Evolutionary conservation across 257 asterid species (phyloP), one percentile per base, ranked within the genome.

Genomic region (Penstemon eatonii): DNA sequence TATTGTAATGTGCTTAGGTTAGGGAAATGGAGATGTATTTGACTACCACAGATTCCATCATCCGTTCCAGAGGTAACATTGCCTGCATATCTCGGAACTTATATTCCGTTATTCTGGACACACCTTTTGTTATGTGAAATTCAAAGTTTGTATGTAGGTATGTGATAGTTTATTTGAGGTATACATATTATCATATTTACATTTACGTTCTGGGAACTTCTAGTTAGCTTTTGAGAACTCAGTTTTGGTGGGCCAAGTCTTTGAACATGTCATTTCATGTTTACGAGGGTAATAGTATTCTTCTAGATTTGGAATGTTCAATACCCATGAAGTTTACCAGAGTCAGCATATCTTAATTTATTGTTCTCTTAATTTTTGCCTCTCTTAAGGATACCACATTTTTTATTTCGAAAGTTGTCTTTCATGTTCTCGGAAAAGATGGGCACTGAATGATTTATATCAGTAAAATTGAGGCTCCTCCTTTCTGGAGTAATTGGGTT

Each of bases 21-120:
- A 81, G 74, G 85, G 98, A 86, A 75, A 88, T 92, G 98, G 95
- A 82, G 73, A 85, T 90, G 91, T 90, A 92, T 81, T 83, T 92
- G 90, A 92, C 97, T 38, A 86, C 95, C 65, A 82, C 95, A 5
- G 97, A 90, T 68, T 79, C 66, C 77, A 82, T 71, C 72, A 77
- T 85, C 72, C 97, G 97, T 42, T 76, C 91, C 3, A 86, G 96
- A 85, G 98, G 98, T 92, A 82, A 3, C 7, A 13, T 56, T 41
- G 54, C 57, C 25, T n/a, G 8, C 3, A 46, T 63, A n/a, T 40
- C 40, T 33, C 7, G 8, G 51, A 37, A 9, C 4, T 7, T 60
- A 56, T 1, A 46, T 46, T 6, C 10, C 10, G 51, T 46, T 46
- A 9, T 46, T 7, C 51, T 46, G 33, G 33, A 25, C 10, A 46